Percentiles rank a stretch among this genome's conserved stretches.
Evolutionary conservation across 2,329 filamentous ascomycete species (phyloP).

Genomic region (Fusarium nanum): DNA sequence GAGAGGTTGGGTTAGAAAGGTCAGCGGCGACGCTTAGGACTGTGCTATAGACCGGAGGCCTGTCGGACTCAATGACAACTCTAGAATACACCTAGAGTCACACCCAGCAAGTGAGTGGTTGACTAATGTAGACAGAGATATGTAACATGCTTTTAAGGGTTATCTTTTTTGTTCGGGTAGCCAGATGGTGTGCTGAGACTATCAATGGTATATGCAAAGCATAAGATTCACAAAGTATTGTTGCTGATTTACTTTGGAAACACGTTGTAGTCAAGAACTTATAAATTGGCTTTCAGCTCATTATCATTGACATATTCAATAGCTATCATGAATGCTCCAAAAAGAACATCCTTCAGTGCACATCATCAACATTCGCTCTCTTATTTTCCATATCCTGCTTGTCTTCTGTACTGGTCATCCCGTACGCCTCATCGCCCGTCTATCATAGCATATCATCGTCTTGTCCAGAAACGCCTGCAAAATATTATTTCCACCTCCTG

Average conservation of each 20-base stretch:
- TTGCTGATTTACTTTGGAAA: background rate
- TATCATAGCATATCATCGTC: constrained; percentile 33
- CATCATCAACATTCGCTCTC: background rate
- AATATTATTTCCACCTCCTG: constrained; percentile 21
- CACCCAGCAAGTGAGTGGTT: background rate
- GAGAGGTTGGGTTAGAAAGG: background rate
- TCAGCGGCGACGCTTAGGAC: background rate
- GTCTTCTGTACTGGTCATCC: constrained; percentile 12
- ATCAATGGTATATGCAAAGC: background rate
- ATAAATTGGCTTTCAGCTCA: constrained; percentile 5
- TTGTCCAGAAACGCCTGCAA: constrained; percentile 44
- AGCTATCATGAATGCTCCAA: constrained; percentile 20
- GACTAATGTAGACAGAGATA: background rate
- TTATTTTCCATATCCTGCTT: constrained; percentile 28
- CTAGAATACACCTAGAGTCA: background rate
- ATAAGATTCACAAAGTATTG: background rate
- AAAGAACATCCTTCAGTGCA: constrained; percentile 7
- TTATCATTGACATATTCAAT: constrained; percentile 26
- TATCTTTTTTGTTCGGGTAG: too few species aligned
- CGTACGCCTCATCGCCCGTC: constrained; percentile 36
- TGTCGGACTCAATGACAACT: background rate
- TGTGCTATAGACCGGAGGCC: background rate
- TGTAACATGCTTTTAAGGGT: background rate
- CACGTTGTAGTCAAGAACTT: background rate
- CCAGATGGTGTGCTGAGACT: background rate